Evolutionary conservation across 2,329 filamentous ascomycete species (phyloP).

Genomic region (Pezicula carpinea): DNA sequence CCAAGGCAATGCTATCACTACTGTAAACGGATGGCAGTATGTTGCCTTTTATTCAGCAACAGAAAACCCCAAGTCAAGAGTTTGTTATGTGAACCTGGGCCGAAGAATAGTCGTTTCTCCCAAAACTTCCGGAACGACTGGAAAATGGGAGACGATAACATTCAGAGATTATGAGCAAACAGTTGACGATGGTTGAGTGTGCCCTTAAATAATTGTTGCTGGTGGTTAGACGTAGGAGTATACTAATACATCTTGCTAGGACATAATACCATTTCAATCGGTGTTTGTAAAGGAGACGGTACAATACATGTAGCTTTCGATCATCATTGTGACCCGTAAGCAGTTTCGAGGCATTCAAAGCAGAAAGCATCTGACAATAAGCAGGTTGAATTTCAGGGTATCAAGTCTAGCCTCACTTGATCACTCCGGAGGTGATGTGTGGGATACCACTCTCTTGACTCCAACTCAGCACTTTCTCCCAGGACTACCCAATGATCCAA

Average conservation of each 20-base stretch:
- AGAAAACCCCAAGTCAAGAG: not conserved
- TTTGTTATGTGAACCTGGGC: constrained; percentile 14
- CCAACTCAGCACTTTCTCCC: constrained; percentile 15
- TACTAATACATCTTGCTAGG: not conserved
- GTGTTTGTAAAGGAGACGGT: constrained; percentile 19
- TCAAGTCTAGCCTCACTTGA: constrained; percentile 3
- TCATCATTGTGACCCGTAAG: constrained; percentile 21
- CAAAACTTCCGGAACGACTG: not conserved
- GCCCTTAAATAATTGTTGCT: not conserved
- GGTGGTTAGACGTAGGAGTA: not conserved
- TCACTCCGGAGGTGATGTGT: constrained; percentile 1
- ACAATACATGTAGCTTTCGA: constrained; percentile 23
- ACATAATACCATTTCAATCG: constrained; percentile 11
- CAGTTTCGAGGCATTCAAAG: not conserved
- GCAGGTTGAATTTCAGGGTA: constrained; percentile 18
- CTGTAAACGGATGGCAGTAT: constrained; percentile 19
- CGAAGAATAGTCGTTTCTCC: constrained; percentile 3
- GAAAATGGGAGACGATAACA: constrained; percentile 15
- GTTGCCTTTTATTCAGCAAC: constrained; percentile 17
- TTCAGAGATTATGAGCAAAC: constrained; percentile 20
- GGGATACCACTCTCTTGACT: constrained; percentile 16
- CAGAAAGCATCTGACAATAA: not conserved
- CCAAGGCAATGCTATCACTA: constrained; percentile 21
- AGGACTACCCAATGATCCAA: constrained; percentile 11
- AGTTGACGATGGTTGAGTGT: constrained; percentile 16